Evolutionary conservation across 2,329 filamentous ascomycete species (phyloP).

Genomic region (Phialocephala subalpina): DNA sequence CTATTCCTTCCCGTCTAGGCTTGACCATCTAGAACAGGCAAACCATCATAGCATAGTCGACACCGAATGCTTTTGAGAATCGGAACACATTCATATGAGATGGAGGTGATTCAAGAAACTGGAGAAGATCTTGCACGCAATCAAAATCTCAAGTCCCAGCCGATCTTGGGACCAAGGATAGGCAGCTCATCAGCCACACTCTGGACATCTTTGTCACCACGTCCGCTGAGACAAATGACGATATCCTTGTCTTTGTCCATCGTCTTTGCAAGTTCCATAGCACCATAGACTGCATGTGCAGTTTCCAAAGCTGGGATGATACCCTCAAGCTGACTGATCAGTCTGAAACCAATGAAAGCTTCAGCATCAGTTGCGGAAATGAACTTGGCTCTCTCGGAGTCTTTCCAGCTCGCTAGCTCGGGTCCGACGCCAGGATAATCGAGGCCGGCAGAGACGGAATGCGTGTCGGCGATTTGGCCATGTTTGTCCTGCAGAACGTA

Average conservation of each 20-base stretch:
- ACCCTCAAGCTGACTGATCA: constrained; percentile 88
- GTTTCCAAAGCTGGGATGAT: constrained; percentile 97
- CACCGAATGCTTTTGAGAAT: background rate
- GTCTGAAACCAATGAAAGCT: constrained; percentile 85
- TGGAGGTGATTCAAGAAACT: background rate
- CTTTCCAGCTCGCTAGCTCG: constrained; percentile 93
- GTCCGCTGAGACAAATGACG: constrained; percentile 91
- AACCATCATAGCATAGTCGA: background rate
- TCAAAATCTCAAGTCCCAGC: constrained; percentile 71
- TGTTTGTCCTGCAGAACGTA: constrained; percentile 94
- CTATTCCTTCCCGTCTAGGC: no score
- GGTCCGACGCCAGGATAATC: constrained; percentile 98
- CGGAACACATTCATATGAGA: background rate
- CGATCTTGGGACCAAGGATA: constrained; percentile 87
- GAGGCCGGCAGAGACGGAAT: constrained; percentile 94
- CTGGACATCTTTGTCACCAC: constrained; percentile 98
- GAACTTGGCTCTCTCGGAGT: constrained; percentile 84
- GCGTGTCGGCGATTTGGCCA: constrained; percentile 93
- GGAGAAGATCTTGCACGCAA: background rate
- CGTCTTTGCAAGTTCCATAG: constrained; percentile 88
- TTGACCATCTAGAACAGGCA: no score
- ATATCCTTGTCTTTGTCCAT: constrained; percentile 90
- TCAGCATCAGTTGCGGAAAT: constrained; percentile 91
- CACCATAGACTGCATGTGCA: constrained; percentile 90
- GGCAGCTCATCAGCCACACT: constrained; percentile 95